Evolutionary conservation across 345 rosid species (phyloP).

Genomic region (Ceriops decandra): DNA sequence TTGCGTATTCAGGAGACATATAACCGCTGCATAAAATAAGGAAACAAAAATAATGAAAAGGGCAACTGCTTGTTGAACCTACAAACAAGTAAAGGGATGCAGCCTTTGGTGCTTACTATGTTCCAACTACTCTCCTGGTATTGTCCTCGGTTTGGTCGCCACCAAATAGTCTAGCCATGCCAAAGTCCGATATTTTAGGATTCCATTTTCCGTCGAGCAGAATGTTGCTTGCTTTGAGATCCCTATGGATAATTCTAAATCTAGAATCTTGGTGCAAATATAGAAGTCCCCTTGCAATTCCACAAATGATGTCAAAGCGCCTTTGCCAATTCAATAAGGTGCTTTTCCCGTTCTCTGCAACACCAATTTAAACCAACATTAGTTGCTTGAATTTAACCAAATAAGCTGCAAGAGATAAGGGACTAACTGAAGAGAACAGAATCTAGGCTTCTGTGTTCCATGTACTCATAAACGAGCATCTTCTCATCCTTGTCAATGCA

Average conservation of each 20-base stretch:
- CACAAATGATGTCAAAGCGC: constrained; percentile 57
- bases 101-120: constrained; percentile 50
- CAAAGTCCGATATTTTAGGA: constrained; percentile 80
- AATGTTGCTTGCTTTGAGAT: constrained; percentile 75
- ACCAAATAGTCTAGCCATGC: constrained; percentile 82
- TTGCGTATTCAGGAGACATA: constrained; percentile 83
- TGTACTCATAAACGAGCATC: constrained; percentile 78
- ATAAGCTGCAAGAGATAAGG: neutral
- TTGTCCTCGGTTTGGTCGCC: constrained; percentile 60
- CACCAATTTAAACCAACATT: neutral
- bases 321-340: constrained; percentile 50
- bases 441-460: constrained; percentile 76
- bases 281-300: constrained; percentile 71
- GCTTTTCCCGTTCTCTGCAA: constrained; percentile 44
- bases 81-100: neutral
- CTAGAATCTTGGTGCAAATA: constrained; percentile 85
- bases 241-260: constrained; percentile 74
- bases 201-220: constrained; percentile 60
- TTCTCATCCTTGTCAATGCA: constrained; percentile 65
- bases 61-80: neutral
- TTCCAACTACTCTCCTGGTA: constrained; percentile 67
- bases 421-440: constrained; percentile 61
- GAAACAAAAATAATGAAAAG: neutral
- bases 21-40: constrained; percentile 48
- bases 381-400: constrained; percentile 5